phyloP scores from a whole-genome alignment of 83 land plant genomes.

The Thuja plicata region DNA sequence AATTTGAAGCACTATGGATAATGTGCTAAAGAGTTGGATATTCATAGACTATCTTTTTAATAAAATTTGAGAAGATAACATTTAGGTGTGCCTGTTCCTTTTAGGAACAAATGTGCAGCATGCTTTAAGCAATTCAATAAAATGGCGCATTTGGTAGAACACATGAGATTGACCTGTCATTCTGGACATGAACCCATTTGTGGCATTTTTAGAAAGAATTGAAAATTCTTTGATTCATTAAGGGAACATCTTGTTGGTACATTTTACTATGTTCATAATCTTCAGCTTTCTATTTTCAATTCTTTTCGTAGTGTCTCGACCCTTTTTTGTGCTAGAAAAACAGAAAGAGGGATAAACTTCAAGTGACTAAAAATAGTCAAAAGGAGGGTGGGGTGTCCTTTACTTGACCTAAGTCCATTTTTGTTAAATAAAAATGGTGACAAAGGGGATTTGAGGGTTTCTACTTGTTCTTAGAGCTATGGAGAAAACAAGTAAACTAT shows the following conservation, averaged over 20 bases:
- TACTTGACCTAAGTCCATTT: not conserved
- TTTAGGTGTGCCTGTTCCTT: not conserved
- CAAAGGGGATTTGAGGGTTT: not conserved
- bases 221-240: constrained; percentile 66
- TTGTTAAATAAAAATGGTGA: not conserved
- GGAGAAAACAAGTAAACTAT: not conserved
- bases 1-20: not conserved
- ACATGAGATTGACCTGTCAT: constrained; percentile 69
- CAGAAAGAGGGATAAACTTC: not conserved
- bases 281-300: not conserved
- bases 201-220: constrained; percentile 62
- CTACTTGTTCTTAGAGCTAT: not conserved
- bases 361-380: not conserved
- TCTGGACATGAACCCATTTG: constrained; percentile 79
- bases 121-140: constrained; percentile 81
- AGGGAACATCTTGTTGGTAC: constrained; percentile 82
- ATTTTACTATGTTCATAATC: not conserved
- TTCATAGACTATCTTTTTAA: not conserved
- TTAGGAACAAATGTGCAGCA: constrained; percentile 76
- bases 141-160: constrained; percentile 59
- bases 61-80: not conserved
- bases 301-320: not conserved
- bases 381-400: not conserved
- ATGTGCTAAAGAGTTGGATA: not conserved
- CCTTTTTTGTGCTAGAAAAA: not conserved